Evolutionary conservation across 768 basidiomycete species (phyloP), one percentile per base, ranked within the genome.

Genomic region (Tulasnella sp.): DNA sequence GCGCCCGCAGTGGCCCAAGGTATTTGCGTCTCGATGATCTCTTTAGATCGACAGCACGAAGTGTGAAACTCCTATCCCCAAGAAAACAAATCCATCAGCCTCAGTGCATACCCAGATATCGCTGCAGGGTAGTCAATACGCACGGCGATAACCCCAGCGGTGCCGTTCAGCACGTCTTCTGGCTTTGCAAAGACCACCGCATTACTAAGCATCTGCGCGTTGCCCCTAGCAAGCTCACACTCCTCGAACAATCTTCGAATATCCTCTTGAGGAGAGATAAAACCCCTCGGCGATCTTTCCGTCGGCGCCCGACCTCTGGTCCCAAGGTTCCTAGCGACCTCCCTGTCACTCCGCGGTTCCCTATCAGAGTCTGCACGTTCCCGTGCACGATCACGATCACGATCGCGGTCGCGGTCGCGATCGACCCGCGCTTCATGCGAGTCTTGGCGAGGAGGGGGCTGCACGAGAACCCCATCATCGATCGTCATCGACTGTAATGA

Each of bases 1-100:
- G 91, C 91, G 12, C 83, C 80, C 1, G 89, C 83, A 21, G 82
- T 79, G 2, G 92, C 92, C 92, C 92, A 94, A 5, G 86, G 82
- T 65, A 96, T 92, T 70, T 93, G 92, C 10, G 85, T 82, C 63
- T 76, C 84, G 25, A 94, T 81, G 10, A 92, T 77, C 61, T 92
- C 91, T 69, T 91, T 89, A 2, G 88, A 91, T 2, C 79, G 76
- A 29, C 80, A 77, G 68, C 90, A 92, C 66, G 88, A 87, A 15
- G 70, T 66, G 65, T 87, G 80, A 66, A 92, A 92, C 71, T 93
- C 92, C 90, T 94, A 60, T 21, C 1, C 17, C 29, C n/a, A 19
- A 1, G 44, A 57, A 29, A 19, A 67, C 1, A 19, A 34, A n/a
- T n/a, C n/a, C n/a, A n/a, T n/a, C n/a, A n/a, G n/a, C n/a, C n/a